These are phyloP conservation scores for Lathyrus sativus DNA, from an alignment of 306 rosid genomes.

Conservation along the genomic window DNA sequence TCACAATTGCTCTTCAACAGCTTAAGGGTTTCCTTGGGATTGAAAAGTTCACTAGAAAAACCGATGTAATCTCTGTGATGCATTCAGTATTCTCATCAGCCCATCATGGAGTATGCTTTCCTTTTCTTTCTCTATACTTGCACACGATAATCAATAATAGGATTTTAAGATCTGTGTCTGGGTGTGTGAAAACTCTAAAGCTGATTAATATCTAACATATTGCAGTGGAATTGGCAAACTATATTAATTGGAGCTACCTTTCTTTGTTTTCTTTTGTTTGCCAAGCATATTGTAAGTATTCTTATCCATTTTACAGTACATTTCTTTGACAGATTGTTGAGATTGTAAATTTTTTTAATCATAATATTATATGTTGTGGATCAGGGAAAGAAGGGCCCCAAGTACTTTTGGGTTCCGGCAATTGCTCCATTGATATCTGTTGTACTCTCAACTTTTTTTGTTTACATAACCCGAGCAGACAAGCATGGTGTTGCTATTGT, in stretches of 20 bases:
- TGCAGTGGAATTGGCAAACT: conserved; percentile 99
- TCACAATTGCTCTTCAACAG: conserved; percentile 95
- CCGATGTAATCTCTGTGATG: conserved; percentile 81
- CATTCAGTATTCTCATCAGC: conserved; percentile 65
- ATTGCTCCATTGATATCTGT: conserved; percentile 89
- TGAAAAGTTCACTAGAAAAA: conserved; percentile 68
- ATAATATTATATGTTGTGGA: conserved; percentile 30
- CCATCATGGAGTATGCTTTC: conserved; percentile 74
- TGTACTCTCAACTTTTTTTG: conserved; percentile 74
- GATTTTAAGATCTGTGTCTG: conserved; percentile 17
- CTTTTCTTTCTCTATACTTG: conserved; percentile 27
- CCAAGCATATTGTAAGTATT: conserved; percentile 70
- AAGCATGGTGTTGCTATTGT: conserved; percentile 81
- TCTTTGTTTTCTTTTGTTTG: conserved; percentile 60
- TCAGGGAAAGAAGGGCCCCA: conserved; percentile 85
- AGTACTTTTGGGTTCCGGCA: conserved; percentile 92
- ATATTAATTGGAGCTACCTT: conserved; percentile 70
- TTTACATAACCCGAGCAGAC: conserved; percentile 80
- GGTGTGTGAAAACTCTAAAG: not conserved
- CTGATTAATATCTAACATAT: conserved; percentile 37
- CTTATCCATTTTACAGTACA: conserved; percentile 16
- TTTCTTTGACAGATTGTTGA: conserved; percentile 12
- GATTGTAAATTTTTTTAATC: conserved; percentile 39
- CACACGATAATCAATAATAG: not conserved
- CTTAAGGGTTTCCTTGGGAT: conserved; percentile 96